These are phyloP conservation scores for Elsinoe arachidis DNA, from an alignment of 2,329 filamentous ascomycete species.

Conservation along the genomic window DNA sequence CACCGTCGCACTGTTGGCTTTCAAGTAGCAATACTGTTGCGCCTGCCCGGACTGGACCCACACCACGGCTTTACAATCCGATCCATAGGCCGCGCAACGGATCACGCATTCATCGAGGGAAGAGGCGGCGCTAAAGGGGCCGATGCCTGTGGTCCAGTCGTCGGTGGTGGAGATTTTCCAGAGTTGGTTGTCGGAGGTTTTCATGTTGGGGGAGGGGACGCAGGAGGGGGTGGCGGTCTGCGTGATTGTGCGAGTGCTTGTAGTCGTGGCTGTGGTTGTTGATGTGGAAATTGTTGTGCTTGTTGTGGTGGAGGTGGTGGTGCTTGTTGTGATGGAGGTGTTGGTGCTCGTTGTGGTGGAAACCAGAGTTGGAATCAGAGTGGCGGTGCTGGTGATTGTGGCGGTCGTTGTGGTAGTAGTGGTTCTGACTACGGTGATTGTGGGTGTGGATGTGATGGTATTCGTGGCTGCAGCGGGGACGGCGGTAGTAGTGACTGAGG, in stretches of 20 bases:
- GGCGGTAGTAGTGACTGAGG: too few relatives aligned
- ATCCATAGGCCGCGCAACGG: neutral
- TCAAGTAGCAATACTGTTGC: neutral
- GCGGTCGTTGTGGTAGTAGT: too few relatives aligned
- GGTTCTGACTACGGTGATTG: too few relatives aligned
- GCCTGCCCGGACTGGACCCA: neutral
- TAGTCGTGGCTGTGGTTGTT: neutral
- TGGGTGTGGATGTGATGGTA: too few relatives aligned
- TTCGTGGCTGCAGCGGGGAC: too few relatives aligned
- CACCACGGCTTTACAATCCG: neutral
- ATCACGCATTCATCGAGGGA: neutral
- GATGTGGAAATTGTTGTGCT: neutral
- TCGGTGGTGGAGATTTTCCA: neutral
- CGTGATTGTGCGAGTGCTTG: neutral
- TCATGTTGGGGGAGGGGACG: neutral
- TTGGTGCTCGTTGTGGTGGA: too few relatives aligned
- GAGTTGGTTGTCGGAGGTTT: neutral
- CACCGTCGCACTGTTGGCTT: neutral
- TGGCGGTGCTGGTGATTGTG: too few relatives aligned
- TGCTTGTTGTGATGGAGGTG: neutral
- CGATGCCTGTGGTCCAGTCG: neutral
- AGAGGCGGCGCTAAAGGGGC: neutral
- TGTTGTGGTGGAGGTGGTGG: neutral
- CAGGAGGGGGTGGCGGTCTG: neutral
- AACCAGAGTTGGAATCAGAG: too few relatives aligned